Percentiles rank a stretch among this genome's conserved stretches.
Conservation (phyloP, 495 filamentous ascomycete genomes). For the Neurospora cerealis region DNA sequence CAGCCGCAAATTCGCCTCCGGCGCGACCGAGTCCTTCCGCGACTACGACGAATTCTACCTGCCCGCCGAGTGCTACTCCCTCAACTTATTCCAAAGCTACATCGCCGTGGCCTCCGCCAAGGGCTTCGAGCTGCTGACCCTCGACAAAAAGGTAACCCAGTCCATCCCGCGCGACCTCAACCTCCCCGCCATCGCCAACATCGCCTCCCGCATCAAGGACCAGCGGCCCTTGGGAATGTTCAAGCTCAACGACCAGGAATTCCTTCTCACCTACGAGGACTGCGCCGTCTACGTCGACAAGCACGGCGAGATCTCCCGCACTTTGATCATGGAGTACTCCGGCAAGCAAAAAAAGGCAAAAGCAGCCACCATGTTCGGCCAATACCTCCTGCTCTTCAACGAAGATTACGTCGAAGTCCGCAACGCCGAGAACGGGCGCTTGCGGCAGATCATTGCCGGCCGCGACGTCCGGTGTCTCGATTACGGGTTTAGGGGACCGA, state of each 20-base stretch:
- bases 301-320: conserved; percentile 85
- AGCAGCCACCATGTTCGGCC: conserved; percentile 64
- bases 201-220: conserved; percentile 67
- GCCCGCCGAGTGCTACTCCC: conserved; percentile 85
- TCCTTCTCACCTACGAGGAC: conserved; percentile 87
- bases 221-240: conserved; percentile 93
- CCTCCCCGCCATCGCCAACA: conserved; percentile 63
- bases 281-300: conserved; percentile 98
- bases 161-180: conserved; percentile 73
- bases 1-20: conserved; percentile 34
- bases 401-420: conserved; percentile 88
- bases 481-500: conserved; percentile 59
- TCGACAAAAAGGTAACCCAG: conserved; percentile 92
- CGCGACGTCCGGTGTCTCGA: conserved; percentile 81
- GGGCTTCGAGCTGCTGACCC: conserved; percentile 91
- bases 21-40: conserved; percentile 89
- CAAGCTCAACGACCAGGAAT: conserved; percentile 84
- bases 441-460: conserved; percentile 90
- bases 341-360: conserved; percentile 74
- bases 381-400: conserved; percentile 77
- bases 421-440: conserved; percentile 88
- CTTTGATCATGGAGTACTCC: conserved; percentile 95
- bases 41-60: conserved; percentile 99
- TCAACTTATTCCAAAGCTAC: conserved; percentile 90
- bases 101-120: conserved; percentile 83